These are phyloP conservation scores for Aristolochia fimbriata DNA, from an alignment of 164 flowering plant species.

Conservation along the genomic window DNA sequence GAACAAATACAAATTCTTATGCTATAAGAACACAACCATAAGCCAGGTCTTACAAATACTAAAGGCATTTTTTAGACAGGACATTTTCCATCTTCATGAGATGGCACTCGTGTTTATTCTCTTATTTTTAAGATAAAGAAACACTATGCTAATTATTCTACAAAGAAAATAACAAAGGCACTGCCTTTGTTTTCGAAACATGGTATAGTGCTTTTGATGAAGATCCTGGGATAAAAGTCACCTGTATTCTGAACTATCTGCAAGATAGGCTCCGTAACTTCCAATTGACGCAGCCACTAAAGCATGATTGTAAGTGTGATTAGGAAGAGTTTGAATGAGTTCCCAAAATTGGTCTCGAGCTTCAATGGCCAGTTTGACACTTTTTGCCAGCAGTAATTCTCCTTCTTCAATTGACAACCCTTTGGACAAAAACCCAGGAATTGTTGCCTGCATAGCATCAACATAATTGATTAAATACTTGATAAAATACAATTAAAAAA, in stretches of 20 bases:
- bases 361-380: constrained; percentile 67
- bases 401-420: constrained; percentile 64
- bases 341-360: constrained; percentile 82
- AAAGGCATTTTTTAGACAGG: background rate
- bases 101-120: background rate
- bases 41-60: background rate
- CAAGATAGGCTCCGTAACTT: constrained; percentile 96
- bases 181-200: no score
- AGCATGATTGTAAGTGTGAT: constrained; percentile 37
- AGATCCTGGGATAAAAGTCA: constrained; percentile 7
- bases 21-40: background rate
- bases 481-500: no score
- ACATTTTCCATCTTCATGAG: no score
- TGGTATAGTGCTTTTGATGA: no score
- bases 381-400: constrained; percentile 43
- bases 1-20: background rate
- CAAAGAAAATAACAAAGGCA: no score
- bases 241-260: constrained; percentile 98
- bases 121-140: background rate
- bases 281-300: constrained; percentile 93
- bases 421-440: constrained; percentile 70
- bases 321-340: constrained; percentile 10
- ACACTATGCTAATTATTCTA: background rate
- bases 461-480: background rate
- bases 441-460: constrained; percentile 47